Evolutionary conservation across 805 yeast species (phyloP), one percentile per base, ranked within the genome.

Genomic region (Pichia scutulata): DNA sequence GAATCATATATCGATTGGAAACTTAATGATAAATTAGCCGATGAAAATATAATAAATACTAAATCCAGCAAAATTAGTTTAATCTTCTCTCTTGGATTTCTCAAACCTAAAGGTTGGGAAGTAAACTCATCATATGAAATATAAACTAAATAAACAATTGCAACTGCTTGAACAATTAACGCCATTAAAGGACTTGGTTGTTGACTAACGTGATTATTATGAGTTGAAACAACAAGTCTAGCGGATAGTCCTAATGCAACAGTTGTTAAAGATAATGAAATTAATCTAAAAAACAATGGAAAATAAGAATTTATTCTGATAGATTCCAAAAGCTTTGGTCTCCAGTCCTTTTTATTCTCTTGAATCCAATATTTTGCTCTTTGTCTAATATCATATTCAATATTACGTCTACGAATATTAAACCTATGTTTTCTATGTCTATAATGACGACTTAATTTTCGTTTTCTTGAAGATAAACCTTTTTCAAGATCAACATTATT

Each of bases 121-220:
- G 83, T 77, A 66, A 88, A 92, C 66, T 93, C 99, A 66, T 93
- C 98, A 60, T 81, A 82, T 2, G 96, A 81, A 64, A 92, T 87
- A 66, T 87, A 89, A 4, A 82, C 68, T 50, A 89, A 75, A 63
- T 93, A 93, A 0, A 80, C 76, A 24, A 88, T 68, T 3, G 96
- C 96, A 54, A 82, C 72, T 26, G 88, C 71, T 60, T 89, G 92
- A 4, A 92, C 95, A 47, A 81, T 81, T 2, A 93, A 77, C 4
- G 97, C 93, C 95, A 93, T 89, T 43, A 90, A 82, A 0, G 98
- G 87, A 58, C 96, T 84, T 18, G 99, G 85, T 60, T 86, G 89
- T 62, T 86, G 95, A 8, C 76, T 71, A 8, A 87, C 67, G 13
- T 69, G 62, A 21, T 23, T 26, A 18, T 58, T 54, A 3, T 66